Evolutionary conservation across 2,329 filamentous ascomycete genomes (phyloP), one percentile per base, ranked within the genome.

Genomic region (Colletotrichum tropicale): DNA sequence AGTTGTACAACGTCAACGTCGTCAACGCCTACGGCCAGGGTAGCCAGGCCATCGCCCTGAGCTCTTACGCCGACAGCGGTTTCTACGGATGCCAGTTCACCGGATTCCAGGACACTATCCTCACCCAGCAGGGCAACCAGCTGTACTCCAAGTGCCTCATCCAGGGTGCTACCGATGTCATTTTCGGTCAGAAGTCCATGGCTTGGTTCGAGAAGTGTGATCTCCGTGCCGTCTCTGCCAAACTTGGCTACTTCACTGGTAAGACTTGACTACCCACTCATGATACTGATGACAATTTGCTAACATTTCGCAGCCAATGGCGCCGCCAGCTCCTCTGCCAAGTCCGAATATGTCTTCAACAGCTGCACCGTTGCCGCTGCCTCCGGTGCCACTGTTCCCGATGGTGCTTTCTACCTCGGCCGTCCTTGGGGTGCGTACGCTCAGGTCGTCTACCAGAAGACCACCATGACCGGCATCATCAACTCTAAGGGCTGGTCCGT

Each of bases 1-100:
- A 89, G 78, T 26, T 88, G 21, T 94, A 93, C 85, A 93, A 93
- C 77, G 85, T 94, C 81, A 91, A 89, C 70, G 82, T 89, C 13
- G 82, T 83, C 15, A 89, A 89, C 78, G 84, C 83, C 0, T 87
- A 86, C 69, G 88, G 88, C 88, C 78, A 90, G 89, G 6, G 81
- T 82, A 56, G 84, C 86, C 70, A 86, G 77, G 88, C 88, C 38
- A 83, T 89, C 21, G 88, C 88, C 5, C 77, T 89, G 16, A 86
- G 84, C 21, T 86, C 87, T 1, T 85, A 87, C 67, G 82, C 82
- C 9, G 80, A 86, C 72, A 84, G 85, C 70, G 88, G 87, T 6
- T 89, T 86, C 78, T 90, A 90, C 74, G 88, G 85, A 7, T 85
- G 85, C 68, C 80, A 82, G 4, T 82, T 90, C 36, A 83, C 82